These are phyloP conservation scores for Hibiscus syriacus DNA, from an alignment of 345 rosid species.

Conservation along the genomic window DNA sequence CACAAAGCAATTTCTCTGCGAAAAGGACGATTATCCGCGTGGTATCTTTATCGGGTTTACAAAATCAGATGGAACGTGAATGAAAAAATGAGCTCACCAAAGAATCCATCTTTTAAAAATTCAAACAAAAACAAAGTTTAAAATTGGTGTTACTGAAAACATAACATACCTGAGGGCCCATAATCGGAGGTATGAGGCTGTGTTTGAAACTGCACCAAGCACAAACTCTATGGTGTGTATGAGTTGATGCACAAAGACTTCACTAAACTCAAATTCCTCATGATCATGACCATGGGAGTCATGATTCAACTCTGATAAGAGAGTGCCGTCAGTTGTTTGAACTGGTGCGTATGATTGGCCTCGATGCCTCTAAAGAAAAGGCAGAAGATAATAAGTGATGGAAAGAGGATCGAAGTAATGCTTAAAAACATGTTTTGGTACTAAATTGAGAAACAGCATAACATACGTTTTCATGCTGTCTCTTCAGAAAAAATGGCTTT, in stretches of 20 bases:
- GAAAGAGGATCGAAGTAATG: background rate
- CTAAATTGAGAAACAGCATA: background rate
- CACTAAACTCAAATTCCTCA: constrained; percentile 91
- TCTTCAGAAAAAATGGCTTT: constrained; percentile 90
- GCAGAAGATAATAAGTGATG: constrained; percentile 5
- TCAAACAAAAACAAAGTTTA: background rate
- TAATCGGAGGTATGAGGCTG: constrained; percentile 89
- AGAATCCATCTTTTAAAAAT: background rate
- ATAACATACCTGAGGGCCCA: constrained; percentile 92
- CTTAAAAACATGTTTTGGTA: background rate
- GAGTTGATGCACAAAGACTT: constrained; percentile 90
- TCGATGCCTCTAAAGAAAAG: constrained; percentile 65
- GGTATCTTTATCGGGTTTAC: background rate
- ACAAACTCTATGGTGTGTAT: constrained; percentile 97
- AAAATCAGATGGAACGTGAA: background rate
- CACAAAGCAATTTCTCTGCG: background rate
- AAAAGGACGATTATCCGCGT: background rate
- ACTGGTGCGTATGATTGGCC: constrained; percentile 59
- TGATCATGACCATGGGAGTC: constrained; percentile 55
- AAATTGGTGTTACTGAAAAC: no score
- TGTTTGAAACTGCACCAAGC: constrained; percentile 96
- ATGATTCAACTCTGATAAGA: constrained; percentile 47
- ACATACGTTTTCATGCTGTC: constrained; percentile 66
- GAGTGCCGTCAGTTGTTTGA: constrained; percentile 64
- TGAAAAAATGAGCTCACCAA: background rate